These are phyloP conservation scores for Silene conica DNA, from an alignment of 148 eudicot genomes.

Conservation along the genomic window DNA sequence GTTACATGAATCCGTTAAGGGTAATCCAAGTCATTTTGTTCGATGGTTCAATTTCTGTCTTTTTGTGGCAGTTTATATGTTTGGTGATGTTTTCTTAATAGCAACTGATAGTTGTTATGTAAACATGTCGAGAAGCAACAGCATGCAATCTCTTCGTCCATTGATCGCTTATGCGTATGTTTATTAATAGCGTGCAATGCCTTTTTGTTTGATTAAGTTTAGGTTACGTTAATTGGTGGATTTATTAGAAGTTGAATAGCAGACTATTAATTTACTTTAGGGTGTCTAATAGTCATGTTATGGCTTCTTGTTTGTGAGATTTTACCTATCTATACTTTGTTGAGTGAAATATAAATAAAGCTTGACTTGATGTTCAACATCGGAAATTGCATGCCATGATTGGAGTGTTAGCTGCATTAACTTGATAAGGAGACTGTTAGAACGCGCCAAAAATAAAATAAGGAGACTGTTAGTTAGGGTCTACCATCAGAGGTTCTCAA, in stretches of 20 bases:
- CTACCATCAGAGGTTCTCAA: neutral
- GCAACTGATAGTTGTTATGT: neutral
- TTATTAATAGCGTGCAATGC: neutral
- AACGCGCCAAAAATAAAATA: too few species aligned
- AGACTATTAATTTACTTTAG: neutral
- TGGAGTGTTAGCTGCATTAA: neutral
- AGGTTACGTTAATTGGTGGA: neutral
- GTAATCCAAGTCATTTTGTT: too few species aligned
- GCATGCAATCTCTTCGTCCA: neutral
- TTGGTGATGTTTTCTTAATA: neutral
- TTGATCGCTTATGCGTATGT: neutral
- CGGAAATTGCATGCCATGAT: slow-evolving; percentile 6
- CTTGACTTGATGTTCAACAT: neutral
- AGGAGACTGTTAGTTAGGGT: neutral
- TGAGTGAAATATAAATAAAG: neutral
- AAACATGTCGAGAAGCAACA: neutral
- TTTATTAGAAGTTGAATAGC: too few species aligned
- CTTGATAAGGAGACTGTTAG: neutral
- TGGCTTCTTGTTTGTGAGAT: neutral
- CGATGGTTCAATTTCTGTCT: neutral
- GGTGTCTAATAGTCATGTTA: neutral
- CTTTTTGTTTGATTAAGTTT: neutral
- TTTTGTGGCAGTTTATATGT: neutral
- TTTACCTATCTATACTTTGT: too few species aligned
- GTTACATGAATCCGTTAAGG: neutral